Evolutionary conservation across 2,329 filamentous ascomycete genomes (phyloP), one percentile per base, ranked within the genome.

Genomic region (Aspergillus tamarii): DNA sequence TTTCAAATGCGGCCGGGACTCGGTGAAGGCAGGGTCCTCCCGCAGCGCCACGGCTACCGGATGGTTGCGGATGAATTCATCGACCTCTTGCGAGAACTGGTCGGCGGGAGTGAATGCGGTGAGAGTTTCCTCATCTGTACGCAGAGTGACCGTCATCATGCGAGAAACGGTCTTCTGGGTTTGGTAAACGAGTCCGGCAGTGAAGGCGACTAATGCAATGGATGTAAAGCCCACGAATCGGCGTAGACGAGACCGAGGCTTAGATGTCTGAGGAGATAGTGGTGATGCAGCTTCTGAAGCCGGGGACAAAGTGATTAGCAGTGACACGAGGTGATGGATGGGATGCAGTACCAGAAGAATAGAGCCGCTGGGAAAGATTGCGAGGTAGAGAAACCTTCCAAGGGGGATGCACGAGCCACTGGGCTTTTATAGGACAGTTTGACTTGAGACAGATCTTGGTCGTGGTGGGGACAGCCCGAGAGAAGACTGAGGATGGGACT

Each of bases 1-100:
- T 79, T 94, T 95, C 75, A 97, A 82, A 75, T 97, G 93, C 12
- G 94, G 94, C 46, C 95, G 87, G 39, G 90, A 90, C 77, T 96
- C 93, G 39, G 82, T 85, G 77, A 90, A 91, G 30, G 86, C 85
- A 0, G 88, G 82, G 70, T 91, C 84, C 21, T 79, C 78, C 54
- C 94, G 89, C 57, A 98, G 83, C 48, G 85, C 82, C n/a, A 83
- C 76, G 5, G 90, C 85, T n/a, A 96, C 76, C 1, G 92, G 90
- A 80, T 95, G 93, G 53, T 83, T 86, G 73, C 89, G 86, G 77
- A 98, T 92, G 73, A 87, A 86, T 10, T 87, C 83, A 69, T 97
- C 90, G 71, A 96, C 87, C 66, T 86, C 84, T 66, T 76, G 79
- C 56, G 80, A 78, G 48, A 75, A 70, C 12, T 84, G 85, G 74